These are phyloP conservation scores for Xylariales sp. DNA, from an alignment of 2,329 filamentous ascomycete species.

Conservation along the genomic window DNA sequence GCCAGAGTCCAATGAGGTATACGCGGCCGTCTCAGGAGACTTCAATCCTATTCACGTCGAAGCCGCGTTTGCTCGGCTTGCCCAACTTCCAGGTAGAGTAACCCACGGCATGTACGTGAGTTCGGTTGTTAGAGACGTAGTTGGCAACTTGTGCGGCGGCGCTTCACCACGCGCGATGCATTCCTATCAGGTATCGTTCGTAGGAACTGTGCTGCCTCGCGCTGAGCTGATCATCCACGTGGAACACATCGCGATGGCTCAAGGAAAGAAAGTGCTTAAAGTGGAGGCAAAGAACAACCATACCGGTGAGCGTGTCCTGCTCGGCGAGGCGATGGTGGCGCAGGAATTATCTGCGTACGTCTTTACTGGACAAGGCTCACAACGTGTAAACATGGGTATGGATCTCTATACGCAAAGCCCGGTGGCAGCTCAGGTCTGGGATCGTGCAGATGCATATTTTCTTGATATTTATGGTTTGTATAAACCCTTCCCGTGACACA, in stretches of 20 bases:
- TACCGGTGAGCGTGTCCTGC: constrained; percentile 89
- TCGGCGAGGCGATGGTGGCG: constrained; percentile 95
- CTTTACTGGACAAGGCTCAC: constrained; percentile 96
- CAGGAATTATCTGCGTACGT: constrained; percentile 95
- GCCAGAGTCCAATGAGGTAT: constrained; percentile 96
- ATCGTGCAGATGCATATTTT: constrained; percentile 94
- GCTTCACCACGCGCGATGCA: constrained; percentile 96
- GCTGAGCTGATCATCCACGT: constrained; percentile 92
- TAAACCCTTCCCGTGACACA: constrained; percentile 80
- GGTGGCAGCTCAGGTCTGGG: constrained; percentile 96
- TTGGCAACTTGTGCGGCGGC: constrained; percentile 97
- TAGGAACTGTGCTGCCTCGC: constrained; percentile 96
- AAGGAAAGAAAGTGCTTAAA: constrained; percentile 98
- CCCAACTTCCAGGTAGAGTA: constrained; percentile 92
- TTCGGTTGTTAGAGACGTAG: constrained; percentile 87
- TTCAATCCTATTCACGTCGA: constrained; percentile 99
- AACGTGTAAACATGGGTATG: constrained; percentile 99
- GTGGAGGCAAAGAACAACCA: constrained; percentile 94
- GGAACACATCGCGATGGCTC: constrained; percentile 95
- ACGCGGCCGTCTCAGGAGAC: constrained; percentile 96
- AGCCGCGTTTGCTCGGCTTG: constrained; percentile 91
- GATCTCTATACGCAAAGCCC: constrained; percentile 90
- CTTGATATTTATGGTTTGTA: constrained; percentile 87
- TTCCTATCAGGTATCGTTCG: constrained; percentile 92
- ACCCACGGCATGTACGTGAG: constrained; percentile 99